Conservation (phyloP, 1,284 basidiomycete species). For the Leccinum subrobustum region DNA sequence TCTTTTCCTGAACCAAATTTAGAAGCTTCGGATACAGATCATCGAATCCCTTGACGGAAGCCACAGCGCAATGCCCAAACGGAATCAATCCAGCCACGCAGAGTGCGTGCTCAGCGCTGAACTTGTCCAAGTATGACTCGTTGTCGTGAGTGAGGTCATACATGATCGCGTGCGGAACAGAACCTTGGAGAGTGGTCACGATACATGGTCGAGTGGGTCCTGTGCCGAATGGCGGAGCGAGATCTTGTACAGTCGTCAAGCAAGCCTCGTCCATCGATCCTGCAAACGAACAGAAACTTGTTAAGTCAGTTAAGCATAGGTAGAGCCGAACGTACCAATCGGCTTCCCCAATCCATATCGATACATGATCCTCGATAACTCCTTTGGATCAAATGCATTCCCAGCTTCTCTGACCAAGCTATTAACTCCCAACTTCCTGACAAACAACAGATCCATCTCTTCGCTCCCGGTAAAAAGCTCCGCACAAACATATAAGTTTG, state of each 20-base stretch:
- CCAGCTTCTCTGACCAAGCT: conserved; percentile 90
- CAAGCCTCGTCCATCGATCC: conserved; percentile 92
- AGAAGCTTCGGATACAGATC: conserved; percentile 93
- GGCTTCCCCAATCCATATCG: conserved; percentile 88
- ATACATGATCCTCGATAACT: conserved; percentile 83
- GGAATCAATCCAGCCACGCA: conserved; percentile 86
- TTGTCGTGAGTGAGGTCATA: conserved; percentile 97
- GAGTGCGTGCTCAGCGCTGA: conserved; percentile 90
- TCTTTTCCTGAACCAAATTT: conserved; percentile 81
- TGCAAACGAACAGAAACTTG: conserved; percentile 25
- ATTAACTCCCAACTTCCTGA: conserved; percentile 88
- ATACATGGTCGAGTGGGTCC: conserved; percentile 73
- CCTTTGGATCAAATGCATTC: conserved; percentile 86
- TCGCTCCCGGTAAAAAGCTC: conserved; percentile 97
- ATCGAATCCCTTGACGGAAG: conserved; percentile 94
- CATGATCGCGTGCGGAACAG: conserved; percentile 85
- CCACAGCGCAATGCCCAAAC: conserved; percentile 83
- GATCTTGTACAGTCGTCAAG: conserved; percentile 71
- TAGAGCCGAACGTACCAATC: conserved; percentile 54
- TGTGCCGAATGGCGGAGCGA: conserved; percentile 75
- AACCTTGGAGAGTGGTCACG: conserved; percentile 81
- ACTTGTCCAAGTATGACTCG: conserved; percentile 85
- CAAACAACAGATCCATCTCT: conserved; percentile 90
- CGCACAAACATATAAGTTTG: conserved; percentile 93
- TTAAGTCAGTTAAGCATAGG: background rate